These are phyloP conservation scores for Lithospermum erythrorhizon DNA, from an alignment of 257 asterid species.

Conservation along the genomic window DNA sequence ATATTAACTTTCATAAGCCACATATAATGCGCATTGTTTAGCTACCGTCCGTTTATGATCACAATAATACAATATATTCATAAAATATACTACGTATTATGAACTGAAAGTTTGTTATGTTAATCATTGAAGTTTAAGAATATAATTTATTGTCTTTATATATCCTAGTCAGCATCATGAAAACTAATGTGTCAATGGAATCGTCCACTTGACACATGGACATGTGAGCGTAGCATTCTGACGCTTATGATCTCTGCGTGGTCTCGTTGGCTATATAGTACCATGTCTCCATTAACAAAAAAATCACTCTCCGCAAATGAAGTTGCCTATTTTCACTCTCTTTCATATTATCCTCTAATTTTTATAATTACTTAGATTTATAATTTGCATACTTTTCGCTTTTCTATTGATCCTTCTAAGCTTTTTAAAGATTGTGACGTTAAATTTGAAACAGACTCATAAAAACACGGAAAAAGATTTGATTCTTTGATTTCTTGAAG, in stretches of 20 bases:
- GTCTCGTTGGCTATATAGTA: background rate
- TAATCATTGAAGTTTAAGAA: no score
- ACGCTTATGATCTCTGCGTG: background rate
- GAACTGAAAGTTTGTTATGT: no score
- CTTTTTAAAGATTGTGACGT: background rate
- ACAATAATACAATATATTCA: no score
- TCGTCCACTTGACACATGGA: background rate
- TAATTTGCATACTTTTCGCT: background rate
- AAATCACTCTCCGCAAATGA: background rate
- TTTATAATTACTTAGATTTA: background rate
- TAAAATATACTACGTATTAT: no score
- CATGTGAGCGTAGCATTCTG: background rate
- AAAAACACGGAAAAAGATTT: background rate
- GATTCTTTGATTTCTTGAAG: background rate
- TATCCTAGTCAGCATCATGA: conserved; percentile 1
- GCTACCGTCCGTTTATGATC: no score
- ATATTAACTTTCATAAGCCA: no score
- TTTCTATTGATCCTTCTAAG: no score
- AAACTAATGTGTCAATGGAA: background rate
- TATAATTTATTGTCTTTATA: no score
- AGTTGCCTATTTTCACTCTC: no score
- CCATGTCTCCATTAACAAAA: background rate
- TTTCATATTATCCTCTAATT: no score
- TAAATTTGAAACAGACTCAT: background rate
- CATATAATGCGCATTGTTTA: no score